Percentiles rank a stretch among this genome's conserved stretches.
phyloP scores from a whole-genome alignment of 2,329 filamentous ascomycete genomes.

The Blastomyces percursus region DNA sequence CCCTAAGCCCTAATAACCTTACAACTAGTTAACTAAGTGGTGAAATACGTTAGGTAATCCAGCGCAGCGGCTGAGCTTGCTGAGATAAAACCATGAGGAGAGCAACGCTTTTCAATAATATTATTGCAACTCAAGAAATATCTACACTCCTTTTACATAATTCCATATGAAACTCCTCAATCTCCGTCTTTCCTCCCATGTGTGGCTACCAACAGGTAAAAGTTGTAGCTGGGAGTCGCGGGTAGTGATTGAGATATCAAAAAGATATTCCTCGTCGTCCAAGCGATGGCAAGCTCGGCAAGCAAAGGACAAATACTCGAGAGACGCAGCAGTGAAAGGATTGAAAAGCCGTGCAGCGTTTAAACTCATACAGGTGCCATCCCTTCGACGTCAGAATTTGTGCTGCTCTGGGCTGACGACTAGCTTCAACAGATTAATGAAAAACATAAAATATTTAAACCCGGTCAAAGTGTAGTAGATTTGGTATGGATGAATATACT shows the following conservation, averaged over 20 bases:
- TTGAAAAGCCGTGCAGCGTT: constrained; percentile 87
- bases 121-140: neutral
- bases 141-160: neutral
- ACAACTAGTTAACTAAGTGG: too few relatives aligned
- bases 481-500: constrained; percentile 43
- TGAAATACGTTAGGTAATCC: too few relatives aligned
- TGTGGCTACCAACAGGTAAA: neutral
- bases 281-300: constrained; percentile 78
- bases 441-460: constrained; percentile 66
- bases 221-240: neutral
- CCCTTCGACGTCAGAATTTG: neutral
- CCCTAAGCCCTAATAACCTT: too few relatives aligned
- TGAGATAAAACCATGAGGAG: too few relatives aligned
- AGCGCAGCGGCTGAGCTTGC: too few relatives aligned
- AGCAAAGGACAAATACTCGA: constrained; percentile 57
- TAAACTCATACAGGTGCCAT: constrained; percentile 68
- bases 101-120: neutral
- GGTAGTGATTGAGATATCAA: neutral
- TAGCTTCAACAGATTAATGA: constrained; percentile 56
- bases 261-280: constrained; percentile 43
- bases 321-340: constrained; percentile 64
- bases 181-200: neutral
- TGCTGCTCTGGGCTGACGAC: constrained; percentile 6
- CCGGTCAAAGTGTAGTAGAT: constrained; percentile 79
- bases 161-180: neutral